These are phyloP conservation scores for Cutaneotrichosporon mucoides DNA, from an alignment of 1,284 basidiomycete genomes.

Conservation along the genomic window DNA sequence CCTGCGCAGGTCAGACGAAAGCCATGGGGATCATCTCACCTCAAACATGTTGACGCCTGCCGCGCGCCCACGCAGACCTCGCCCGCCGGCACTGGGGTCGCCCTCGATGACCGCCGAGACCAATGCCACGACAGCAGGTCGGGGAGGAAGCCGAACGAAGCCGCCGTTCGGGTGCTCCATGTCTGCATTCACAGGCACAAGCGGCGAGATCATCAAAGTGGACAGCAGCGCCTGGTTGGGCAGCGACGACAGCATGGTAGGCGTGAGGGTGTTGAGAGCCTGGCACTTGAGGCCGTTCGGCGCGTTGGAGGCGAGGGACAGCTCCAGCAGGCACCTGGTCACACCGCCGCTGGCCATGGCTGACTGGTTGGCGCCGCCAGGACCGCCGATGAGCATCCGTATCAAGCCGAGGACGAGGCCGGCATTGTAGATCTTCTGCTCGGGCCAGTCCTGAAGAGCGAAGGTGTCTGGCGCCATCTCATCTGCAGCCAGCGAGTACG, in stretches of 20 bases:
- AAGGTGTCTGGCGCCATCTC: conserved; percentile 80
- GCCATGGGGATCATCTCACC: conserved; percentile 23
- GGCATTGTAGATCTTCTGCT: conserved; percentile 78
- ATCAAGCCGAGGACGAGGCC: conserved; percentile 72
- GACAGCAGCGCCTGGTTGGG: conserved; percentile 55
- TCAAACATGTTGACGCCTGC: conserved; percentile 53
- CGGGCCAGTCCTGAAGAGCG: conserved; percentile 93
- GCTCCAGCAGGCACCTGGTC: conserved; percentile 77
- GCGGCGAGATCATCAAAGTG: conserved; percentile 47
- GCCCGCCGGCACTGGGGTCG: conserved; percentile 37
- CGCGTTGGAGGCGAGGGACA: conserved; percentile 86
- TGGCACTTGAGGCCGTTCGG: conserved; percentile 82
- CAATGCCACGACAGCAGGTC: conserved; percentile 49
- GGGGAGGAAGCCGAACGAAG: conserved; percentile 45
- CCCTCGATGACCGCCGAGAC: conserved; percentile 43
- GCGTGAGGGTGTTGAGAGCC: conserved; percentile 71
- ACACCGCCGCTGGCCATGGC: conserved; percentile 59
- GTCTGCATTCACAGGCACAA: conserved; percentile 49
- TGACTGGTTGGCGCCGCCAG: conserved; percentile 64
- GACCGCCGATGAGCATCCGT: conserved; percentile 57
- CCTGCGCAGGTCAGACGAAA: conserved; percentile 19
- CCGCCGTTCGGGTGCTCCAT: conserved; percentile 48
- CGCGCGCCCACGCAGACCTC: conserved; percentile 46
- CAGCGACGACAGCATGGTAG: conserved; percentile 50
- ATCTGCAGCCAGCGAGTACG: conserved; percentile 61